A percentile compares a stretch with the other conserved stretches of the same genome.
Evolutionary conservation across 2,329 filamentous ascomycete genomes (phyloP).

Genomic region (Exophiala xenobiotica): DNA sequence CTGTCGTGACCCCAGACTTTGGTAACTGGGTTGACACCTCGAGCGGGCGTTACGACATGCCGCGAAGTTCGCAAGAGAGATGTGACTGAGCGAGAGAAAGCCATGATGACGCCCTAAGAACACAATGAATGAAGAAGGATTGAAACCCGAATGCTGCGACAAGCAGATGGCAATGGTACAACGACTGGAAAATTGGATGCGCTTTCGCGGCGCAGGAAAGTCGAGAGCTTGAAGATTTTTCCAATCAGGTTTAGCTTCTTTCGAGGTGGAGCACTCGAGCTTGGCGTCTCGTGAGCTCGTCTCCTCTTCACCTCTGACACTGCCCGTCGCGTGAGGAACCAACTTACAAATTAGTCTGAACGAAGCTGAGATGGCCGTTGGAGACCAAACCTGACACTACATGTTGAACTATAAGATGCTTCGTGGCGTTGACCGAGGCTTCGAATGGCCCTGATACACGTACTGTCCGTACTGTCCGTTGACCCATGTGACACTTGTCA

Average conservation of each 20-base stretch:
- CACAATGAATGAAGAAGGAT: conserved; percentile 19
- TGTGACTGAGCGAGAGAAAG: conserved; percentile 74
- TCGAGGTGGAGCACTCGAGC: background rate
- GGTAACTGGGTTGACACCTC: conserved; percentile 72
- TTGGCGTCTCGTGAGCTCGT: background rate
- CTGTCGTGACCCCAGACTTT: conserved; percentile 49
- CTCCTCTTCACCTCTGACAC: background rate
- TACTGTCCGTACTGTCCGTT: too few species aligned
- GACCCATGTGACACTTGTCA: too few species aligned
- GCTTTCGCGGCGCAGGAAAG: background rate
- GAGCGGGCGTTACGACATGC: conserved; percentile 67
- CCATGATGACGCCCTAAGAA: conserved; percentile 60
- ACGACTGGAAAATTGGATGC: conserved; percentile 1
- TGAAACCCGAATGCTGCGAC: conserved; percentile 15
- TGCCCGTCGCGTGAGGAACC: too few species aligned
- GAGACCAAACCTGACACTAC: too few species aligned
- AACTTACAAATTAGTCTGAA: too few species aligned
- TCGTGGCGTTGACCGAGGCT: too few species aligned
- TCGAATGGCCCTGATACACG: too few species aligned
- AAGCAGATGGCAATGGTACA: conserved; percentile 1
- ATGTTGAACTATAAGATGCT: too few species aligned
- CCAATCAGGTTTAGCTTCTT: conserved; percentile 1
- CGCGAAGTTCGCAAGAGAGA: conserved; percentile 82
- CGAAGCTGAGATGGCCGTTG: too few species aligned
- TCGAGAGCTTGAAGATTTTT: conserved; percentile 2